Evolutionary conservation across 495 filamentous ascomycete species (phyloP), one percentile per base, ranked within the genome.

Genomic region (Endocarpon pusillum): DNA sequence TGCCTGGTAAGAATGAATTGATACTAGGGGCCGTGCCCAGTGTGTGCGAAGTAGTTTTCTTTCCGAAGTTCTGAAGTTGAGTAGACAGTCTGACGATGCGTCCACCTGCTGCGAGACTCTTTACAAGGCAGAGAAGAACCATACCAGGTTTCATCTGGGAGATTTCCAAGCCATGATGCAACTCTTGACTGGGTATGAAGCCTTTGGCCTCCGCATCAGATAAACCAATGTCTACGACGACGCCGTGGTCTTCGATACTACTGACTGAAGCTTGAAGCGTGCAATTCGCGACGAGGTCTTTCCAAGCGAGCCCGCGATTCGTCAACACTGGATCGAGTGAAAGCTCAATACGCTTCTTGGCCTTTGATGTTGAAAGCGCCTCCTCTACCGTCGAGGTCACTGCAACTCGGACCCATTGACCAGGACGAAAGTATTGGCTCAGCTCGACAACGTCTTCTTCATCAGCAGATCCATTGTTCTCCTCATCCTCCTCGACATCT

Each of bases 211-310:
- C 54, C 12, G 67, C 57, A 31, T 73, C 71, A 29, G 71, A 63
- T 16, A 94, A 62, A 10, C 80, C 81, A 24, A 97, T 58, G 44
- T 94, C 81, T 86, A 96, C 93, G 34, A 96, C 66, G 35, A 92
- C 57, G 44, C 89, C 89, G 52, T 94, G 87, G 42, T 97, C 89
- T 55, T 97, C 89, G 15, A 89, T 77, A 47, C 87, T 96, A 23
- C 64, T 52, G 31, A 97, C 77, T 1, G 83, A 78, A 14, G 86
- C 85, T 62, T 94, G 92, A 14, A 94, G 53, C 37, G 76, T 81
- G 36, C 61, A 60, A 40, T 89, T 73, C 14, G 60, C 56, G 16
- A 86, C 68, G 6, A 94, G 46, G 42, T 82, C 78, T 10, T 73
- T 64, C 32, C 69, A 62, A 6, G 67, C 55, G 21, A 96, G 64